Conservation (phyloP, 768 basidiomycete species). For the Harrya chromipes region DNA sequence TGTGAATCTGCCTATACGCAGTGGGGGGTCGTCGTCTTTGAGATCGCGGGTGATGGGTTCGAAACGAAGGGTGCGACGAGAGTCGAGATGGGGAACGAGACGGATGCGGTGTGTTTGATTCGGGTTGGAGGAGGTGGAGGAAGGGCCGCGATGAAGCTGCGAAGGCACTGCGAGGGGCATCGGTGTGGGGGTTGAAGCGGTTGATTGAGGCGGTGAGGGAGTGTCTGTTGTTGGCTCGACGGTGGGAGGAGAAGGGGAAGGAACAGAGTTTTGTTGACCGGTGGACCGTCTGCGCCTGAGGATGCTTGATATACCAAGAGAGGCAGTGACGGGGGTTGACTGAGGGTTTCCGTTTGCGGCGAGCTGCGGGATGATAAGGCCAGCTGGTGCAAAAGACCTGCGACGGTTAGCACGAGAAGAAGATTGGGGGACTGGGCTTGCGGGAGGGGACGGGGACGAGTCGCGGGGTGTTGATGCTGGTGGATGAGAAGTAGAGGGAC, state of each 20-base stretch:
- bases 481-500: slow-evolving; percentile 57
- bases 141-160: slow-evolving; percentile 18
- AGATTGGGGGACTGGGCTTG: slow-evolving; percentile 36
- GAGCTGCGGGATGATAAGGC: slow-evolving; percentile 35
- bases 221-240: slow-evolving; percentile 5
- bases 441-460: slow-evolving; percentile 43
- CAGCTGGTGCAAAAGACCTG: slow-evolving; percentile 38
- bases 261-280: slow-evolving; percentile 42
- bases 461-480: slow-evolving; percentile 24
- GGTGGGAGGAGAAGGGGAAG: slow-evolving; percentile 5
- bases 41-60: slow-evolving; percentile 91
- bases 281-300: slow-evolving; percentile 66
- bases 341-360: slow-evolving; percentile 30
- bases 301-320: slow-evolving; percentile 56
- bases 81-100: slow-evolving; percentile 93
- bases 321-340: slow-evolving; percentile 23
- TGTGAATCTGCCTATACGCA: slow-evolving; percentile 94
- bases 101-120: slow-evolving; percentile 69
- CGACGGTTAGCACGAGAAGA: slow-evolving; percentile 34
- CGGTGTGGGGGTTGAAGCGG: slow-evolving; percentile 4
- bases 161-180: slow-evolving; percentile 23
- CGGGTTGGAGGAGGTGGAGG: slow-evolving; percentile 17
- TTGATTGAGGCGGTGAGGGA: slow-evolving; percentile 17
- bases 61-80: slow-evolving; percentile 83
- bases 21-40: slow-evolving; percentile 57